These are phyloP conservation scores for Apophysomyces sp. DNA, from an alignment of 371 early-diverging fungal species.

Conservation along the genomic window DNA sequence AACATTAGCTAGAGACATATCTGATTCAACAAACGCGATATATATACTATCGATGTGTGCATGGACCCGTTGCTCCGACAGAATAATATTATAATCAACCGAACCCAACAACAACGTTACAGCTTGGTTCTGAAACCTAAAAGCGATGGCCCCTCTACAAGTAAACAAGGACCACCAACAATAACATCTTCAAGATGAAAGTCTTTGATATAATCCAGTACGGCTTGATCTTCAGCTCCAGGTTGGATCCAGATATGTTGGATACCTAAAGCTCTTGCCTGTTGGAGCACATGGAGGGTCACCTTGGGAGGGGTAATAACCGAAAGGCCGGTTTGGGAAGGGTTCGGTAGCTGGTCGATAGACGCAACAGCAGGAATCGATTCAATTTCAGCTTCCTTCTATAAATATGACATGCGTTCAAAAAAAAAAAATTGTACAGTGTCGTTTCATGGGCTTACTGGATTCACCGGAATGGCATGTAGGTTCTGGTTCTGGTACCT, in stretches of 20 bases:
- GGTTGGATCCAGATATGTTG: constrained; percentile 82
- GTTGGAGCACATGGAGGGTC: constrained; percentile 59
- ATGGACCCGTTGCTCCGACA: no score
- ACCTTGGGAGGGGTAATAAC: constrained; percentile 81
- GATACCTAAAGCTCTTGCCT: constrained; percentile 66
- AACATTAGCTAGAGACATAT: no score
- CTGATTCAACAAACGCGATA: neutral
- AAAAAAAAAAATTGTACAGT: no score
- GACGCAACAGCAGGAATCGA: constrained; percentile 34
- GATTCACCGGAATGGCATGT: constrained; percentile 50
- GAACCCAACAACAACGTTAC: no score
- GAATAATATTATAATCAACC: no score
- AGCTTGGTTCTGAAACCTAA: constrained; percentile 10
- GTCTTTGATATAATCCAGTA: constrained; percentile 50
- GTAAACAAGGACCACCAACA: constrained; percentile 74
- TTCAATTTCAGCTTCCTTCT: constrained; percentile 57
- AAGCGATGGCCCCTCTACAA: constrained; percentile 55
- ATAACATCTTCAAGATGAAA: constrained; percentile 54
- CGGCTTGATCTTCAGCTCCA: constrained; percentile 64
- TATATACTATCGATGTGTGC: no score
- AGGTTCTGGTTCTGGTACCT: constrained; percentile 44
- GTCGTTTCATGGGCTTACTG: neutral
- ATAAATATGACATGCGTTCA: constrained; percentile 1
- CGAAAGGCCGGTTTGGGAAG: constrained; percentile 55
- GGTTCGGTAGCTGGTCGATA: constrained; percentile 44